Evolutionary conservation across 257 asterid species (phyloP), one percentile per base, ranked within the genome.

Genomic region (Thymus quinquecostatus): DNA sequence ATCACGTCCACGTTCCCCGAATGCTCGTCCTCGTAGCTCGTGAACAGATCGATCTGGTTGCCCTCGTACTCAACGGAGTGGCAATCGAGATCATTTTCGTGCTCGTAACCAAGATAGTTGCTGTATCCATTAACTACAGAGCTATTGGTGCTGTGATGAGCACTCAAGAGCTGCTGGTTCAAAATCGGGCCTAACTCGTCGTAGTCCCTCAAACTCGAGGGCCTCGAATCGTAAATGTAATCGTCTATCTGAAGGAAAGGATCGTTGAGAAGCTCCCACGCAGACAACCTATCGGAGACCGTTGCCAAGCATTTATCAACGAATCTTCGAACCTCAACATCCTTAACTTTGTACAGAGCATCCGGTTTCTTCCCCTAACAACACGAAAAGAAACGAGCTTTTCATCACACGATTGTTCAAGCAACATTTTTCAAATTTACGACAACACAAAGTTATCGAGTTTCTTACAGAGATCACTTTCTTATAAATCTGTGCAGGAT

Each of bases 291-390:
- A 56, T 86, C 79, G 1, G 92, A 66, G 13, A 86, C 98, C 0
- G 92, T 79, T 6, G 95, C 95, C 69, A 92, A 77, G 73, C 98
- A 92, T 81, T 90, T 92, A 84, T 92, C 96, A 5, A 92, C 93
- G 73, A 92, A 90, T 75, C 82, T 82, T 55, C 89, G 96, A 54
- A 90, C 84, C 83, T 88, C 96, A 0, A 87, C 89, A 83, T 92
- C 92, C 79, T 78, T 73, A 47, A 90, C 96, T 74, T 84, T 86
- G 83, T 84, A 86, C 36, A 88, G 88, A 6, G 98, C 89, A 75
- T 88, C 95, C 1, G 95, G 97, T 70, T 84, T 87, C 80, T 88
- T 88, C 27, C 98, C 98, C 97, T 91, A 62, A 44, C 8, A 71
- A 66, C 3, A 10, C 41, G 33, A 63, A 76, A 30, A 21, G 21